phyloP scores from a whole-genome alignment of 768 basidiomycete genomes.

The Lentinula sp. region DNA sequence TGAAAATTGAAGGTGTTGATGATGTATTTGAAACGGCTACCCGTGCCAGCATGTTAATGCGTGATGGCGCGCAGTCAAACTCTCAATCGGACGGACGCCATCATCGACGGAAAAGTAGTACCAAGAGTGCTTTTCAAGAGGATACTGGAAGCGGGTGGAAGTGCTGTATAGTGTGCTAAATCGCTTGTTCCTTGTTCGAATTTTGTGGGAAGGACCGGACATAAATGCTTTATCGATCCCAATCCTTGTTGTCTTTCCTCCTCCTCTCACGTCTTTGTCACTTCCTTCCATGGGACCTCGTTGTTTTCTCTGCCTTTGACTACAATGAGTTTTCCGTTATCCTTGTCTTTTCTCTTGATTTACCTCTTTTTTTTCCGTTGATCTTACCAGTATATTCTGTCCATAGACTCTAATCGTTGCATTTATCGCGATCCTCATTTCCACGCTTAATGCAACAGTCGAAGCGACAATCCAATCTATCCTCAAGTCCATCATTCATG shows the following conservation, averaged over 20 bases:
- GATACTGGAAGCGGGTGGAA: slow-evolving; percentile 39
- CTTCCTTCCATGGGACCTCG: too few relatives aligned
- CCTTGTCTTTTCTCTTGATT: not conserved
- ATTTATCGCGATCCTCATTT: not conserved
- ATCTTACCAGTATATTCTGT: slow-evolving; percentile 3
- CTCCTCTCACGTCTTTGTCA: not conserved
- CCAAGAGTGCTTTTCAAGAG: slow-evolving; percentile 33
- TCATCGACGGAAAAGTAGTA: slow-evolving; percentile 50
- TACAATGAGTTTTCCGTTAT: not conserved
- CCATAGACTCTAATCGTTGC: slow-evolving; percentile 5
- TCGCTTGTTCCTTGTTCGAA: not conserved
- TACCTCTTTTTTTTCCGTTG: not conserved
- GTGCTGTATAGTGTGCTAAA: slow-evolving; percentile 68
- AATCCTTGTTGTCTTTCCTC: not conserved
- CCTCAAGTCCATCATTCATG: too few relatives aligned
- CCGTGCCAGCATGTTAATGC: slow-evolving; percentile 91
- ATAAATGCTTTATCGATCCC: not conserved
- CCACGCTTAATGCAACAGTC: not conserved
- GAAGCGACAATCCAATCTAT: too few relatives aligned
- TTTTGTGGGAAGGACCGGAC: not conserved
- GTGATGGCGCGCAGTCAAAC: slow-evolving; percentile 66
- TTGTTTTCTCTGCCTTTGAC: not conserved
- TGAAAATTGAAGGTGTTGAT: slow-evolving; percentile 90
- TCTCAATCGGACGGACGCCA: slow-evolving; percentile 33
- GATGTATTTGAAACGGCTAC: slow-evolving; percentile 98